Evolutionary conservation across 768 basidiomycete genomes (phyloP), one percentile per base, ranked within the genome.

Genomic region (Suillus paluster): DNA sequence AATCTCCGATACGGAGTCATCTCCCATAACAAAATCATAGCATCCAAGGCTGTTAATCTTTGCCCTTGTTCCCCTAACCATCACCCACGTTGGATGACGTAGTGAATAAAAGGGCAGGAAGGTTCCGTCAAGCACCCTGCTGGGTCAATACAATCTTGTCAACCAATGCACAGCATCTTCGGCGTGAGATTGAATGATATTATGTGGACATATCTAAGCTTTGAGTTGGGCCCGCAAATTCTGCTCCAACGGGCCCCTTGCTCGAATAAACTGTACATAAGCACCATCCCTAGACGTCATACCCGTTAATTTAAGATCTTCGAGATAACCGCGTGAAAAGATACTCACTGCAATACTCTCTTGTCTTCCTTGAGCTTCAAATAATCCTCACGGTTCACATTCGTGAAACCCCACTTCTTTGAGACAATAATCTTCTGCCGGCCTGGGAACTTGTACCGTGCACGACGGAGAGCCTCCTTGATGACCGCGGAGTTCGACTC

Each of bases 351-450:
- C 70, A 95, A 75, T 69, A 97, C 92, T 77, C 86, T 86, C 84
- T 95, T 95, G 46, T 94, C 90, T 72, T 88, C 87, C 85, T 97
- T 96, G 68, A 96, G 83, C 79, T 87, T 88, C 73, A 85, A 70
- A 77, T 97, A 99, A 52, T 96, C 95, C 68, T 86, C 89, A 78
- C 94, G 89, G 75, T 88, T 86, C 62, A 98, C 95, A 70, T 91
- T 91, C 45, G 97, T 99, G 83, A 99, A 99, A 64, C 96, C 96
- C 95, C 97, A 98, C 86, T 97, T 97, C 86, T 94, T 94, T 61
- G 91, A 94, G 68, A 95, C 84, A 67, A 96, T 95, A 77, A 97
- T 95, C 87, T 97, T 97, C 84, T 97, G 95, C 73, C 94, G 88
- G 61, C 95, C 94, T n/a, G 94, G 93, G 90, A 95, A 97, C 88